Conservation (phyloP, 768 basidiomycete genomes). For the Lentinula guzmanii region DNA sequence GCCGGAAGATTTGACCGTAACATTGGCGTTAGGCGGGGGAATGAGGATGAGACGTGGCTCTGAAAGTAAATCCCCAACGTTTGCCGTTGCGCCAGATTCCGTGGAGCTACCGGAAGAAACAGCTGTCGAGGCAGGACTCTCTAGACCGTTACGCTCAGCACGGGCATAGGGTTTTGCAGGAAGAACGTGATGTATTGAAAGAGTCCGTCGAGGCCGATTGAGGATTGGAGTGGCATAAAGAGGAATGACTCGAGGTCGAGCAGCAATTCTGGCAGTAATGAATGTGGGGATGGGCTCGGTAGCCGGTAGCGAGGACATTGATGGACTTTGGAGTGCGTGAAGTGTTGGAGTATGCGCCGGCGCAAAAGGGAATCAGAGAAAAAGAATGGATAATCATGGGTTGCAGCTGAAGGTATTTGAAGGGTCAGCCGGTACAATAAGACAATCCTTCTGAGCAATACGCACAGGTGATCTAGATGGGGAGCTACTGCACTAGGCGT, state of each 20-base stretch:
- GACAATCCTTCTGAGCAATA: too few species aligned
- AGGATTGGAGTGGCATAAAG: neutral
- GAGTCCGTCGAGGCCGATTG: neutral
- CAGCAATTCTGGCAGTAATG: neutral
- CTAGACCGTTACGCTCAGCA: neutral
- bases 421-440: too few species aligned
- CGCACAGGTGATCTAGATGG: too few species aligned
- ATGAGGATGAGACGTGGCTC: neutral
- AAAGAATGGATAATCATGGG: too few species aligned
- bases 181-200: neutral
- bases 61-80: neutral
- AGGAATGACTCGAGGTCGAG: neutral
- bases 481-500: too few species aligned
- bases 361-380: too few species aligned
- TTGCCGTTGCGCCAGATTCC: too few species aligned
- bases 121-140: too few species aligned
- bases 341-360: neutral
- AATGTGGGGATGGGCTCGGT: neutral
- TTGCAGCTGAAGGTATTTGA: too few species aligned
- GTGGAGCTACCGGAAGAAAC: neutral
- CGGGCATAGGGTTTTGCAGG: neutral
- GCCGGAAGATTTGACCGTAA: neutral
- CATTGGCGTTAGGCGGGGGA: neutral
- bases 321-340: neutral
- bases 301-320: neutral